Percentiles rank a stretch among this genome's conserved stretches.
Conservation (phyloP, 306 rosid genomes). For the Cicer bijugum region DNA sequence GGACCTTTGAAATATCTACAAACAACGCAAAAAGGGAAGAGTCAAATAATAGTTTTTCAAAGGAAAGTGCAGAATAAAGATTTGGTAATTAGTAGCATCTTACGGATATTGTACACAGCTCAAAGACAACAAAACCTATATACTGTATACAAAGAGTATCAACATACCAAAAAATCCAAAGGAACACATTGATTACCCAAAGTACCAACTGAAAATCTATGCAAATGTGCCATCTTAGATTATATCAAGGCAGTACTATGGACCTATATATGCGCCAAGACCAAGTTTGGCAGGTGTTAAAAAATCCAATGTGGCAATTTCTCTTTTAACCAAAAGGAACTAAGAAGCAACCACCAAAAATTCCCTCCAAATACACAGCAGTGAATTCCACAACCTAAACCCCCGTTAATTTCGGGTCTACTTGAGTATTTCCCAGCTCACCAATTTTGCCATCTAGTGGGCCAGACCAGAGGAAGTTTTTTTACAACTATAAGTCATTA, state of each 20-base stretch:
- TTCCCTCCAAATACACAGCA: background rate
- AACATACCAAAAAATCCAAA: conserved; percentile 8
- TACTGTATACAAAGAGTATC: conserved; percentile 14
- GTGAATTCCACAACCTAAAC: background rate
- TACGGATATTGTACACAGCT: conserved; percentile 12
- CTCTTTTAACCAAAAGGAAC: conserved; percentile 1
- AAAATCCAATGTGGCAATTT: conserved; percentile 13
- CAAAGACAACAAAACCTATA: background rate
- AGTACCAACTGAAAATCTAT: background rate
- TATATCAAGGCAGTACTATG: background rate
- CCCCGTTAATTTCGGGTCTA: conserved; percentile 11
- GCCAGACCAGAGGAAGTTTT: conserved; percentile 5
- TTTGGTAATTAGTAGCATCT: background rate
- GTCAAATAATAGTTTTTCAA: conserved; percentile 13
- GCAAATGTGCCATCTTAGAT: background rate
- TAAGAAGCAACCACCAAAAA: background rate
- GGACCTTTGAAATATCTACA: conserved; percentile 94
- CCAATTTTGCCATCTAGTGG: background rate
- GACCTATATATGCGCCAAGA: background rate
- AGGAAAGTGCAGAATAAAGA: background rate
- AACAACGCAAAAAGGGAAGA: conserved; percentile 14
- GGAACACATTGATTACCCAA: background rate
- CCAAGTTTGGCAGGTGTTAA: background rate
- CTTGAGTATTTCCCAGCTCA: background rate
- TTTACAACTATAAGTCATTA: background rate